Base-by-base conservation (phyloP, 345 rosid species). In the Lagerstroemia speciosa region DNA sequence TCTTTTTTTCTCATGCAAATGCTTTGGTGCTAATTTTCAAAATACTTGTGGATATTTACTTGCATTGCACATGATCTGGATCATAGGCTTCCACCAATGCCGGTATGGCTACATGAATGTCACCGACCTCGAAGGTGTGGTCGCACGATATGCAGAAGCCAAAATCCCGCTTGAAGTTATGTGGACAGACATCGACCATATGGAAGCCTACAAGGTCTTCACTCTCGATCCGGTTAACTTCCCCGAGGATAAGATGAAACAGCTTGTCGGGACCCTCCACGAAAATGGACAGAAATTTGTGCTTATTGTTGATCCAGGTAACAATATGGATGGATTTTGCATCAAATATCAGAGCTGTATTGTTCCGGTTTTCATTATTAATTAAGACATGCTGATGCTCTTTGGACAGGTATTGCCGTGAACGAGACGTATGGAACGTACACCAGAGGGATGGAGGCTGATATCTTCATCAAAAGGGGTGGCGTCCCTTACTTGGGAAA, bases 101-200 rank as follows among this genome's bases (percentile, higher is more conserved):
- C 72, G 84, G 64, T 84, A 78, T 27, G 96, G 93, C 2, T 90
- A 90, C 79, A 83, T 74, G 68, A 83, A 86, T 66, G 85, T 87
- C 1, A 69, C 87, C 22, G 91, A 83, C 57, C 27, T 87, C 62
- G 86, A 86, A 71, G 68, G 57, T 32, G 93, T 86, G 55, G 88
- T 86, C 30, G 78, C 84, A 37, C 86, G 88, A 36, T 87, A 90
- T 78, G 88, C 87, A 60, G 83, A 84, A 73, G 88, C 93, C 50
- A 58, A 70, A 5, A 90, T 90, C 55, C 91, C 91, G 12, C 87
- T 90, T 10, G 96, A 90, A 65, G 93, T 87, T 16, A 87, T 90
- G 78, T 90, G 93, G 96, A 83, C 87, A 0, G 96, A 90, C 65
- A 90, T 90, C 38, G 96, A 90, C 70, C 75, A 90, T 85, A 90